Evolutionary conservation across 2,329 filamentous ascomycete species (phyloP).

Genomic region (Colletotrichum liaoningense): DNA sequence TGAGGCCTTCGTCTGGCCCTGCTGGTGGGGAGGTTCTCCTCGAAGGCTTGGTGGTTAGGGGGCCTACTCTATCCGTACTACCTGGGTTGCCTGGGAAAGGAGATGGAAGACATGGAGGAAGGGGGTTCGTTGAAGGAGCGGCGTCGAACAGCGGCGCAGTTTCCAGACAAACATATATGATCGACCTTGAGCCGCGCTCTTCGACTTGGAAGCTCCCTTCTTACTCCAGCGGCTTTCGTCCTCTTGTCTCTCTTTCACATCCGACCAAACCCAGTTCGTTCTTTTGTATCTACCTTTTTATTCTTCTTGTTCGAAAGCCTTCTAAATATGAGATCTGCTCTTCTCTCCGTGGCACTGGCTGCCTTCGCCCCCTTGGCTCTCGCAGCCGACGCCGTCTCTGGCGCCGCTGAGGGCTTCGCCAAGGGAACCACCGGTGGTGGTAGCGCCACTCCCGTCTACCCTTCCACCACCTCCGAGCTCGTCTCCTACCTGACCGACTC

Average conservation of each 20-base stretch:
- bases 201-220: constrained; percentile 9
- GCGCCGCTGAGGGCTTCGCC: constrained; percentile 57
- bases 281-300: constrained; percentile 16
- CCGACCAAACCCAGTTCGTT: constrained; percentile 14
- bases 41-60: background rate
- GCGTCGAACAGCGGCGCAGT: background rate
- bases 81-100: background rate
- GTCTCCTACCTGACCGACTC: constrained; percentile 68
- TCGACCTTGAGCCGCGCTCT: background rate
- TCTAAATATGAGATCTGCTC: constrained; percentile 20
- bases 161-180: constrained; percentile 18
- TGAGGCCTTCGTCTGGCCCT: constrained; percentile 21
- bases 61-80: background rate
- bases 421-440: constrained; percentile 65
- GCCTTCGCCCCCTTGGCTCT: constrained; percentile 29
- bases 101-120: background rate
- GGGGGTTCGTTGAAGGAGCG: background rate
- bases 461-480: constrained; percentile 65
- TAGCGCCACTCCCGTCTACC: constrained; percentile 63
- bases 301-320: background rate
- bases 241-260: constrained; percentile 23
- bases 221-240: constrained; percentile 17
- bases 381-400: constrained; percentile 44
- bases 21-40: constrained; percentile 1
- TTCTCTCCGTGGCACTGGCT: constrained; percentile 32